Percentiles rank a stretch among this genome's conserved stretches.
Conservation (phyloP, 164 flowering plant species). For the Piper betle region DNA sequence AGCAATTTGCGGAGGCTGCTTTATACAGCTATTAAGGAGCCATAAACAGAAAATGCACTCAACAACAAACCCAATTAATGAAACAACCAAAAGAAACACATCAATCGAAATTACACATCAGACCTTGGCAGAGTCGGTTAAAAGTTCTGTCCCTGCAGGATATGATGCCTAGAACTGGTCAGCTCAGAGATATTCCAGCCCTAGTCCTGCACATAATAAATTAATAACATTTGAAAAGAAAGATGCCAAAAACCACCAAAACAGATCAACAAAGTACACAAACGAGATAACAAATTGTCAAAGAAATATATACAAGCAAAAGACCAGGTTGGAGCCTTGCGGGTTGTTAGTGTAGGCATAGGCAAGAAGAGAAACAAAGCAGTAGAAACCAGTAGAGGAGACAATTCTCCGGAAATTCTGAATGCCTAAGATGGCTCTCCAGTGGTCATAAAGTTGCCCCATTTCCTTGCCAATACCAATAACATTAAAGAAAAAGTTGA, state of each 20-base stretch:
- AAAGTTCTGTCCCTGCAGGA: conserved; percentile 79
- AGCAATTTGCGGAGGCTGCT: conserved; percentile 80
- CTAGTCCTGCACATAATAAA: conserved; percentile 50
- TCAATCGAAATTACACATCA: background rate
- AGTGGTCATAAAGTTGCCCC: conserved; percentile 22
- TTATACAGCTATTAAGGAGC: conserved; percentile 52
- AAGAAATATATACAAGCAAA: no score
- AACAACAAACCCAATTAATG: background rate
- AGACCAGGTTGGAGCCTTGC: conserved; percentile 22
- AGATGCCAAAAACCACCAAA: background rate
- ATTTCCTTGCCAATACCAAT: background rate
- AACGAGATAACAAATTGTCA: background rate
- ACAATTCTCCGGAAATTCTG: conserved; percentile 66
- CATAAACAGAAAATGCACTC: background rate
- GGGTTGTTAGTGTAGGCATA: conserved; percentile 70
- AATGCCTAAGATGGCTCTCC: conserved; percentile 48
- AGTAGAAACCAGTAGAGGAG: conserved; percentile 54
- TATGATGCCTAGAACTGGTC: conserved; percentile 84
- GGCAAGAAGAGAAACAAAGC: conserved; percentile 35
- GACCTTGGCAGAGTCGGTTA: conserved; percentile 71
- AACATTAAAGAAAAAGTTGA: no score
- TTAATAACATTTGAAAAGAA: background rate
- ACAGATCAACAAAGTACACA: background rate
- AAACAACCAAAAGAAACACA: background rate
- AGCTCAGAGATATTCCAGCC: conserved; percentile 73